Evolutionary conservation across 2,329 filamentous ascomycete genomes (phyloP), one percentile per base, ranked within the genome.

Genomic region (Trichoderma aggressivum): DNA sequence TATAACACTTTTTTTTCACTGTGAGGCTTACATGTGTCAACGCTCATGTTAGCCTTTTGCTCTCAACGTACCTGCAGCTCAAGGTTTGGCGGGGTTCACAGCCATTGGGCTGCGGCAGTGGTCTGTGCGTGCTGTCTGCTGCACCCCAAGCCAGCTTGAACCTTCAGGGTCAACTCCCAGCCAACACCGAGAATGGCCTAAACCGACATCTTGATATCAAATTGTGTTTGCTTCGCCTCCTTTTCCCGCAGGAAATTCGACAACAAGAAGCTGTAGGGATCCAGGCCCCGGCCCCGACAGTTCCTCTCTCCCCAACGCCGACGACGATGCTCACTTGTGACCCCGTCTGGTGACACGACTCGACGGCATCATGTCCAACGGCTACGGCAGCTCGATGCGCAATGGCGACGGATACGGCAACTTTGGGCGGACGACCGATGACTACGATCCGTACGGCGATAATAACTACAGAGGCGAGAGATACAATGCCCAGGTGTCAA

Each of bases 371-470:
- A 88, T 88, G 86, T 81, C 86, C 75, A 84, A 84, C 78, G 83
- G 86, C 76, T 86, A 85, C 79, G 85, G 83, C 76, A 80, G 77
- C 72, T 78, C 85, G 70, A 75, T 76, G 72, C 80, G 76, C 74
- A 76, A 76, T 74, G 82, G 81, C 73, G 80, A 81, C 69, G 81
- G 82, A 60, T 85, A 85, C 75, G 84, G 84, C 43, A 83, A 82
- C 71, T 84, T 75, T 79, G 82, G 74, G 72, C 72, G 76, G 53
- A 67, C 76, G 63, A 80, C 81, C 67, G 86, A 85, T 47, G 86
- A 87, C 70, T 87, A 87, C 75, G 85, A 87, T 61, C 81, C 84
- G 11, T 86, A 83, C 73, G 82, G 83, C 60, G 83, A 85, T 28
- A 69, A 83, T 28, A 67, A 74, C 60, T 84, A 86, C 61, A 76